These are phyloP conservation scores for Ilyonectria destructans DNA, from an alignment of 2,329 filamentous ascomycete species.

Conservation along the genomic window DNA sequence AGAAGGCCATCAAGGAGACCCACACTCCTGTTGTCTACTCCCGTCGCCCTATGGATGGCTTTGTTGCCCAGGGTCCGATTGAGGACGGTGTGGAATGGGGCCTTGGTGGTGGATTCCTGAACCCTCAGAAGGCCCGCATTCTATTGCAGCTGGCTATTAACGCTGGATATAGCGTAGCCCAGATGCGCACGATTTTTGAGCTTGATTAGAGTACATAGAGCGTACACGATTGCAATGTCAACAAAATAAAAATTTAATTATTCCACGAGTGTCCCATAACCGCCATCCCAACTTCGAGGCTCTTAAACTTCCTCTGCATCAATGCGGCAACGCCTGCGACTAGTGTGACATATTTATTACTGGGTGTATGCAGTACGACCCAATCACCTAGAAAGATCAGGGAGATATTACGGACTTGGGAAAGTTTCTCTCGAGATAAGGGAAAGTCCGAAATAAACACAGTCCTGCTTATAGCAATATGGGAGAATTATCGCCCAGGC, in stretches of 20 bases:
- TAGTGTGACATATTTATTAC: too few species aligned
- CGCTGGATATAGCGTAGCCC: constrained; percentile 25
- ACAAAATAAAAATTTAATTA: too few species aligned
- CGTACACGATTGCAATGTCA: too few species aligned
- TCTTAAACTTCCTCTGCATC: too few species aligned
- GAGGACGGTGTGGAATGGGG: constrained; percentile 55
- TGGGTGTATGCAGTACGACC: too few species aligned
- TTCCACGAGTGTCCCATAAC: background rate
- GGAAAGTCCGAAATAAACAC: too few species aligned
- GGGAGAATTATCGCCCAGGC: too few species aligned
- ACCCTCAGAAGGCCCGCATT: constrained; percentile 69
- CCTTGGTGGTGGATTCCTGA: constrained; percentile 65
- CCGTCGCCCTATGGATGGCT: constrained; percentile 63
- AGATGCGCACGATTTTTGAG: constrained; percentile 36
- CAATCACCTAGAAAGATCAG: too few species aligned
- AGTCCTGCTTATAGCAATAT: too few species aligned
- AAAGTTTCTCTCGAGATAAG: too few species aligned
- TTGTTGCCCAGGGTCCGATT: constrained; percentile 57
- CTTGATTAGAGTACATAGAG: background rate
- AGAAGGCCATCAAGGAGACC: constrained; percentile 61
- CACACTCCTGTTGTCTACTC: constrained; percentile 65
- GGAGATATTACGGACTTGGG: too few species aligned
- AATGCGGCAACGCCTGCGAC: too few species aligned
- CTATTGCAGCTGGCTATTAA: constrained; percentile 61
- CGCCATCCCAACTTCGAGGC: background rate